phyloP scores from a whole-genome alignment of 2,329 filamentous ascomycete species.

The Curvularia lunata region DNA sequence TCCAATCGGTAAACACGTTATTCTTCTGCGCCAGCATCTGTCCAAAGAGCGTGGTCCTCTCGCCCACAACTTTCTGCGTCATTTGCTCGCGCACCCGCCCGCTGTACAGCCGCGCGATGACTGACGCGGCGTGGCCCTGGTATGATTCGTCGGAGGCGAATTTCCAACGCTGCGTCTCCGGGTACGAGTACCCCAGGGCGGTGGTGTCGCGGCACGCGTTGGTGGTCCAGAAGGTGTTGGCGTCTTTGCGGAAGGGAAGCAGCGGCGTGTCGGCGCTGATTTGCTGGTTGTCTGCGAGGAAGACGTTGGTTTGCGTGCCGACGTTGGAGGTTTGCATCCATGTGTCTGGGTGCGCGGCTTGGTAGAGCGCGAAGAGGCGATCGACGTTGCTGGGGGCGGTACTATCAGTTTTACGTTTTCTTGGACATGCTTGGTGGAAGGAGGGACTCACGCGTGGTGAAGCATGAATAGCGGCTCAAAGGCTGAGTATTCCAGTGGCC shows the following conservation, averaged over 20 bases:
- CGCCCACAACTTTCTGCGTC: not conserved
- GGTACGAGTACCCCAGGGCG: slow-evolving; percentile 43
- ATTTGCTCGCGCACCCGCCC: slow-evolving; percentile 11
- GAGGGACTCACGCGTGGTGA: slow-evolving; percentile 47
- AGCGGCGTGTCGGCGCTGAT: slow-evolving; percentile 58
- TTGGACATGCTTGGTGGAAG: too few relatives aligned
- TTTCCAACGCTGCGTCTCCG: slow-evolving; percentile 42
- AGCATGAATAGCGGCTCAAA: slow-evolving; percentile 71
- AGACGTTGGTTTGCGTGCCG: slow-evolving; percentile 33
- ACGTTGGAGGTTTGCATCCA: slow-evolving; percentile 62
- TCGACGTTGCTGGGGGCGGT: slow-evolving; percentile 40
- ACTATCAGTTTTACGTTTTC: not conserved
- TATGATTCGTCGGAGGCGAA: slow-evolving; percentile 22
- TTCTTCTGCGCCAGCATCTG: slow-evolving; percentile 1
- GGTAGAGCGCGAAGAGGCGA: slow-evolving; percentile 72
- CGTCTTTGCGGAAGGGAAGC: slow-evolving; percentile 45
- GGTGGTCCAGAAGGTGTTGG: slow-evolving; percentile 39
- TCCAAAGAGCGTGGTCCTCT: slow-evolving; percentile 1
- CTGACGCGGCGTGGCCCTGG: slow-evolving; percentile 16
- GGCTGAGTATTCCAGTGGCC: slow-evolving; percentile 71
- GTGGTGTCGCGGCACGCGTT: slow-evolving; percentile 34
- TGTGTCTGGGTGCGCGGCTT: slow-evolving; percentile 70
- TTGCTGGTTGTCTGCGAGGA: slow-evolving; percentile 46
- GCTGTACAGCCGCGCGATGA: slow-evolving; percentile 34
- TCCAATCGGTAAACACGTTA: slow-evolving; percentile 36